Conservation (phyloP, 257 asterid genomes). For the Solanum sitiens region DNA sequence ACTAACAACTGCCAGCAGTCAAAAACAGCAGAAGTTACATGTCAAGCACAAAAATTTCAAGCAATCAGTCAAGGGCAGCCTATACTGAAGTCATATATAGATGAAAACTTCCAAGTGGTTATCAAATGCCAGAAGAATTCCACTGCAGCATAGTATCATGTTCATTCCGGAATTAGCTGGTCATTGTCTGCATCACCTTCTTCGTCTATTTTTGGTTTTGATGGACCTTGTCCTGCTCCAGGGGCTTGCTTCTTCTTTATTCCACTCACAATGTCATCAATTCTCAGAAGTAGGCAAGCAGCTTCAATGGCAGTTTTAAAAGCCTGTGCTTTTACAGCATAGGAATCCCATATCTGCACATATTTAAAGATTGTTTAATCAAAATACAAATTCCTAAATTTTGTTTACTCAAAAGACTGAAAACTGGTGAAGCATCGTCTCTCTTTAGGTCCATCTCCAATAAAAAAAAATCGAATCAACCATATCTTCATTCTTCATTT, state of each 20-base stretch:
- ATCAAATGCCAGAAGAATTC: not conserved
- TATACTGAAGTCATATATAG: not conserved
- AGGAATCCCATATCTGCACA: slow-evolving; percentile 90
- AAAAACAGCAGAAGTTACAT: not conserved
- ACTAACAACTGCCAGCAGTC: not conserved
- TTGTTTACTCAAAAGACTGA: not conserved
- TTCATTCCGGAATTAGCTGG: slow-evolving; percentile 70
- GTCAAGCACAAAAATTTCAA: not conserved
- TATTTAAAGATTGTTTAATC: not conserved
- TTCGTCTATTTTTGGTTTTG: slow-evolving; percentile 63
- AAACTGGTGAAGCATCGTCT: not conserved
- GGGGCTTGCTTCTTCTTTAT: slow-evolving; percentile 88
- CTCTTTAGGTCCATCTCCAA: not conserved
- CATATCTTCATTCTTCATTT: not conserved
- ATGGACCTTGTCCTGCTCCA: slow-evolving; percentile 34
- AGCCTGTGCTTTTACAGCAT: slow-evolving; percentile 85
- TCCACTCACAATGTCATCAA: slow-evolving; percentile 93
- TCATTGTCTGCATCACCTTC: slow-evolving; percentile 94
- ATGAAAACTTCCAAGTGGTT: not conserved
- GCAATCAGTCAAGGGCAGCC: not conserved
- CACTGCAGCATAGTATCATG: not conserved
- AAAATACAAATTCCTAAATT: not conserved
- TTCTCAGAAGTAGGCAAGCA: slow-evolving; percentile 93
- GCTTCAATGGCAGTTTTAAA: slow-evolving; percentile 95
- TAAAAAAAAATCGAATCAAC: not conserved